A percentile compares a stretch with the other conserved stretches of the same genome.
Evolutionary conservation across 1,284 basidiomycete genomes (phyloP).

Genomic region (Cutaneotrichosporon curvatum): DNA sequence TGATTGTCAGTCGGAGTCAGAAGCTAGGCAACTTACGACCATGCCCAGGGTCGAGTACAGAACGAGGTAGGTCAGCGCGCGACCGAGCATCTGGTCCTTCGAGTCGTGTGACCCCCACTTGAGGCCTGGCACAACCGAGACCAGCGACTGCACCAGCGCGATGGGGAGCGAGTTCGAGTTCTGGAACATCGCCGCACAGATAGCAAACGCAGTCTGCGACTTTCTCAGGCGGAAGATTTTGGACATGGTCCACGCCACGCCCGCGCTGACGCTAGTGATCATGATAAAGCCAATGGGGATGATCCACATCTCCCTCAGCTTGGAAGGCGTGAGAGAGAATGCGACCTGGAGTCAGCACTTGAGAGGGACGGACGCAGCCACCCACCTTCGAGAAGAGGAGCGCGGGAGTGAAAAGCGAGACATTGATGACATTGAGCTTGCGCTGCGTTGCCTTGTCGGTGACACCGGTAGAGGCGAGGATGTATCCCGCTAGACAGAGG

Average conservation of each 20-base stretch:
- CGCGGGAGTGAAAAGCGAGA: constrained; percentile 85
- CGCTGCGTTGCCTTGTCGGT: constrained; percentile 86
- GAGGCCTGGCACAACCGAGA: constrained; percentile 71
- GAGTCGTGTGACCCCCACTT: constrained; percentile 76
- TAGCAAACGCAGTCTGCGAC: constrained; percentile 59
- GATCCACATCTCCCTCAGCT: constrained; percentile 82
- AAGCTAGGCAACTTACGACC: constrained; percentile 55
- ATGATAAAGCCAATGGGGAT: constrained; percentile 76
- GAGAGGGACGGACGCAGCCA: neutral
- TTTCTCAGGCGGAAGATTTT: constrained; percentile 44
- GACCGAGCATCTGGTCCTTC: constrained; percentile 78
- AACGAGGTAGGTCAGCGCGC: constrained; percentile 85
- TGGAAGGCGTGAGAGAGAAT: constrained; percentile 53
- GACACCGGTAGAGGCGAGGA: constrained; percentile 69
- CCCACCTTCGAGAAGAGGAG: constrained; percentile 91
- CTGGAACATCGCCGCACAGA: constrained; percentile 58
- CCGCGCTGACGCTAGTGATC: constrained; percentile 58
- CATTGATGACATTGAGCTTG: constrained; percentile 51
- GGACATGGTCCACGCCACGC: constrained; percentile 44
- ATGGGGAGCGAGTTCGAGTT: constrained; percentile 83
- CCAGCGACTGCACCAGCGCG: constrained; percentile 77
- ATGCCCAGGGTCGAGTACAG: constrained; percentile 89
- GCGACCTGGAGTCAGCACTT: constrained; percentile 30
- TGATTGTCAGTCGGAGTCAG: constrained; percentile 32
- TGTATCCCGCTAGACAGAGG: constrained; percentile 76